Base-by-base conservation (phyloP, 345 rosid species). In the Eucalyptus camaldulensis region DNA sequence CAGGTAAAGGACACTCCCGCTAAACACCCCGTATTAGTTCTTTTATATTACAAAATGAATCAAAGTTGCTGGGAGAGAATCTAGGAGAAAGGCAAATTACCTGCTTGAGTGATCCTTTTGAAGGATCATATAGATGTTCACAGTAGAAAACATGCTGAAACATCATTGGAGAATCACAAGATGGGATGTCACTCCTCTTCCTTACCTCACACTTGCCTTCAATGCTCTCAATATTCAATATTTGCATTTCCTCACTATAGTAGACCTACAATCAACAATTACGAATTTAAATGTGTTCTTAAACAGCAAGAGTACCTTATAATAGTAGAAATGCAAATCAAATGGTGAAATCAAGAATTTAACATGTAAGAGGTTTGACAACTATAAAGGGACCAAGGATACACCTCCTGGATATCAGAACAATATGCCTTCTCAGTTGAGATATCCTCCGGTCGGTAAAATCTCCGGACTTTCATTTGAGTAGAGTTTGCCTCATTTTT, bases 171-270 rank as follows among this genome's bases (percentile, higher is more conserved):
- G 89, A 90, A 87, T 86, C 90, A 90, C 86, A 65, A 51, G 92
- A 69, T 4, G 96, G 96, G 91, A 97, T 53, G 88, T 96, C 96
- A 86, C 22, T 89, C 90, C 94, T 97, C 95, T 92, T 96, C 92
- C 96, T 95, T 83, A 96, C 96, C 91, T 96, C 97, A 91, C 99
- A 97, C 90, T 95, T 97, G 50, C 99, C 98, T 92, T 94, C 92
- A 86, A 97, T 86, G 80, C 88, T 88, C 87, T 69, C 94, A 51
- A 93, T 91, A 45, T 90, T 87, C 85, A 97, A 45, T 58, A 86
- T 44, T 43, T 44, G 49, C 69, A 90, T 93, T 88, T 94, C 94
- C 67, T 96, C 95, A 87, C 96, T 96, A 92, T 94, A 97, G 86
- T 94, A 97, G 40, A 96, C 90, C 99, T 97, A 40, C 43, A 37